These are phyloP conservation scores for Colletotrichum tropicale DNA, from an alignment of 2,329 filamentous ascomycete species.

Conservation along the genomic window DNA sequence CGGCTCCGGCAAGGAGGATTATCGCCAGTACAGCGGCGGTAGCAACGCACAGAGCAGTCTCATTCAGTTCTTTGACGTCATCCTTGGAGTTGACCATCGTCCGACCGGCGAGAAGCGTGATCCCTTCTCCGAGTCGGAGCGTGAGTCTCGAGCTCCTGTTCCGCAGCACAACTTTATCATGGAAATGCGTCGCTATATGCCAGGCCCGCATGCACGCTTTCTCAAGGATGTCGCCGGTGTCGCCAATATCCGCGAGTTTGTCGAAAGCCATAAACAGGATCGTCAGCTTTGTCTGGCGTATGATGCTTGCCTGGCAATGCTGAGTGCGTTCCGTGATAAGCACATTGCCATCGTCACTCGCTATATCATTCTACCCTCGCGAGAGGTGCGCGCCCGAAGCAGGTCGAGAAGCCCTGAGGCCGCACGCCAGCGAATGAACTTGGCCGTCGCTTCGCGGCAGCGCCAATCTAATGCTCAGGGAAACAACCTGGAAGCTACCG, in stretches of 20 bases:
- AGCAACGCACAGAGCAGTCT: conserved; percentile 97
- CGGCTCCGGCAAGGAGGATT: conserved; percentile 69
- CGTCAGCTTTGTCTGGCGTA: conserved; percentile 78
- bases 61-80: conserved; percentile 96
- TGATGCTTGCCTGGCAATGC: conserved; percentile 82
- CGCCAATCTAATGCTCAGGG: conserved; percentile 27
- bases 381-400: conserved; percentile 70
- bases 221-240: conserved; percentile 78
- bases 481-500: conserved; percentile 22
- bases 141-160: conserved; percentile 42
- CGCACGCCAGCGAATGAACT: conserved; percentile 58
- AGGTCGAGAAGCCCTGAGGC: conserved; percentile 63
- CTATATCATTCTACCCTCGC: conserved; percentile 90
- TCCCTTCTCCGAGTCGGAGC: conserved; percentile 46
- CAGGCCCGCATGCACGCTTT: conserved; percentile 88
- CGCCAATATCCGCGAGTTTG: conserved; percentile 87
- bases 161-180: conserved; percentile 85
- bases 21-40: conserved; percentile 87
- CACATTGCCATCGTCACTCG: conserved; percentile 96
- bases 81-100: conserved; percentile 86
- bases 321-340: conserved; percentile 79
- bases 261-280: conserved; percentile 66
- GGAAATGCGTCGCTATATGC: conserved; percentile 98
- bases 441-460: conserved; percentile 63
- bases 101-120: conserved; percentile 78